Percentiles rank a stretch among this genome's conserved stretches.
Evolutionary conservation across 2,329 filamentous ascomycete species (phyloP).

Genomic region (Neospermospora avenae): DNA sequence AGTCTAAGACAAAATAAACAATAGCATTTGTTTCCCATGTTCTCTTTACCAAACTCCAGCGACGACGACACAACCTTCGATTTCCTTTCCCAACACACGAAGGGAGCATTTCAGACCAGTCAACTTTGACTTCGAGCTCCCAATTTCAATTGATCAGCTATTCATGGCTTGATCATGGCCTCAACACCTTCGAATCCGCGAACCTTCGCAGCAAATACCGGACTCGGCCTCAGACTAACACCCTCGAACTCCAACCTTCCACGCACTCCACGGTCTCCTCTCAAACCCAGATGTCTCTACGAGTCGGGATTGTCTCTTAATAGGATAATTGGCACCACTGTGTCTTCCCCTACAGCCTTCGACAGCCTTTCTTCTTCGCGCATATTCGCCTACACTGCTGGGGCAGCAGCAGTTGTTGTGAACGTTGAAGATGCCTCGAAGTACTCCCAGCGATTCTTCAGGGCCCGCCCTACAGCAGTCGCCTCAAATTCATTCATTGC

Average conservation of each 20-base stretch:
- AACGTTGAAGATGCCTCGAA: conserved; percentile 65
- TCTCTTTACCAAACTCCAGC: conserved; percentile 13
- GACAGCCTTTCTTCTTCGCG: conserved; percentile 69
- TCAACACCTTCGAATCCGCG: conserved; percentile 35
- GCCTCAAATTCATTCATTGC: conserved; percentile 56
- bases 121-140: neutral
- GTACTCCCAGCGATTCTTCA: conserved; percentile 81
- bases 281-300: conserved; percentile 42
- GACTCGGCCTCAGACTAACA: conserved; percentile 57
- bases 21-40: conserved; percentile 23
- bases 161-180: conserved; percentile 36
- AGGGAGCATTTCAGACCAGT: conserved; percentile 10
- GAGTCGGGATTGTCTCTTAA: conserved; percentile 68
- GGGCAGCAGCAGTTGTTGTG: conserved; percentile 88
- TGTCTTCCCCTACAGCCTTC: conserved; percentile 79
- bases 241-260: conserved; percentile 74
- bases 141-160: conserved; percentile 17
- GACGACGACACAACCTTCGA: conserved; percentile 16
- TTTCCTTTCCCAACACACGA: conserved; percentile 9
- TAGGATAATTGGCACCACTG: conserved; percentile 89
- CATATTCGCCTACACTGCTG: conserved; percentile 85
- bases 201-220: conserved; percentile 33
- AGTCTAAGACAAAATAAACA: conserved; percentile 16
- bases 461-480: conserved; percentile 74
- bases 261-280: conserved; percentile 61